A percentile compares a stretch with the other conserved stretches of the same genome.
Conservation (phyloP, 2,329 filamentous ascomycete species). For the Fusarium sp. region DNA sequence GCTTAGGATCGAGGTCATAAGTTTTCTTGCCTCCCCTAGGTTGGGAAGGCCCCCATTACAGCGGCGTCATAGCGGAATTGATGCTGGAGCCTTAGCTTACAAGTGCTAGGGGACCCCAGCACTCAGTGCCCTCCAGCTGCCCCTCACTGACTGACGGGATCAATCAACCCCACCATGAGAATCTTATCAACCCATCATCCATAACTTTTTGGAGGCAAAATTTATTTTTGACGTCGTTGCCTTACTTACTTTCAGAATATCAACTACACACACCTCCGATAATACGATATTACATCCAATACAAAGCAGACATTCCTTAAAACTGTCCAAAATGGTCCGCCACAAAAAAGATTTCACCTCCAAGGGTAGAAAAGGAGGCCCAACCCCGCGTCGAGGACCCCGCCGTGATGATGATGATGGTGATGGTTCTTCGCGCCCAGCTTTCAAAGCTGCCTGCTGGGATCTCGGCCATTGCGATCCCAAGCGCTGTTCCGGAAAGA, state of each 20-base stretch:
- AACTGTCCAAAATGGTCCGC: constrained; percentile 75
- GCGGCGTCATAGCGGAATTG: constrained; percentile 13
- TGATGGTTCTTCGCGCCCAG: constrained; percentile 54
- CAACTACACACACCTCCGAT: neutral
- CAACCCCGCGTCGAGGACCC: constrained; percentile 63
- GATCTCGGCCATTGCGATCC: constrained; percentile 98
- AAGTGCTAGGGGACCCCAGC: constrained; percentile 19
- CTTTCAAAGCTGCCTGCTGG: constrained; percentile 96
- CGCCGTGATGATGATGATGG: constrained; percentile 57
- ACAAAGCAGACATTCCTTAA: neutral
- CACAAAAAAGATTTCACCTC: constrained; percentile 90
- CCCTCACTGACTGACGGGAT: constrained; percentile 19
- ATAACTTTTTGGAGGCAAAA: constrained; percentile 17
- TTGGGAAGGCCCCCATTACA: neutral
- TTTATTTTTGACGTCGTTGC: constrained; percentile 8
- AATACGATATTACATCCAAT: neutral
- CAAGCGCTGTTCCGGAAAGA: constrained; percentile 95
- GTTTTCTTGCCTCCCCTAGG: neutral
- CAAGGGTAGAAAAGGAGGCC: constrained; percentile 77
- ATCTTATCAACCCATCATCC: constrained; percentile 18
- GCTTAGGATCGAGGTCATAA: neutral
- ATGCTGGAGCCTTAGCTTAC: neutral
- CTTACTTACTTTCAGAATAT: neutral
- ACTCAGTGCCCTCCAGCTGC: constrained; percentile 7
- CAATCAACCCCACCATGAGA: constrained; percentile 33